Base-by-base conservation (phyloP, 208 protist genomes). In the Herpetomonas muscarum region DNA sequence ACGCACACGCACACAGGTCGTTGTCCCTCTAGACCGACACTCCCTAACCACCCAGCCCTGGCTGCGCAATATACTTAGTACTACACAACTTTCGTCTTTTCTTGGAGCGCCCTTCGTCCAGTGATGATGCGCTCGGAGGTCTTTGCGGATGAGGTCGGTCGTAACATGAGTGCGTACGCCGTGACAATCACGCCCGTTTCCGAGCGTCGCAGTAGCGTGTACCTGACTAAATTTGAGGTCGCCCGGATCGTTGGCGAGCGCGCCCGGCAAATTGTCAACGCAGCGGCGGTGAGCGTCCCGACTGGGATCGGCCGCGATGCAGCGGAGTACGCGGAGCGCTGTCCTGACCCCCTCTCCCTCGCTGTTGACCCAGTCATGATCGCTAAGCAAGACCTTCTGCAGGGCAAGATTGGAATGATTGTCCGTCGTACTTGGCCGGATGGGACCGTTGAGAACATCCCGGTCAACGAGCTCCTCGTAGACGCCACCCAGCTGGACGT, bases 141-240 rank as follows among this genome's bases (percentile, higher is more conserved):
- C n/a, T 22, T 88, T 3, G 76, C 67, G n/a, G 71, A 73, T 4
- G 78, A 88, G 55, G 74, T 72, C n/a, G 61, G 61, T 24, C 64
- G 62, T 21, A 66, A 48, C 48, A 55, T 66, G 31, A 41, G 49
- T 1, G 64, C 62, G 19, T 67, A 71, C 10, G 32, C 58, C 12
- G 15, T 64, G 6, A 25, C 15, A 0, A 70, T 92, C 25, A 95
- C 89, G n/a, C 89, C 89, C 9, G 44, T 72, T 17, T 57, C 64
- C 29, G 75, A 90, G 41, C 66, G 89, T 13, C 72, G 65, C 36
- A 92, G 78, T 42, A 74, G 76, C 24, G 62, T 74, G 10, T 95
- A 86, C 56, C 66, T 95, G 37, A 95, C 81, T 4, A 91, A 91
- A 53, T 95, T 89, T 58, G 89, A 95, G 29, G 61, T 95, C 9